Evolutionary conservation across 2,329 filamentous ascomycete genomes (phyloP), one percentile per base, ranked within the genome.

Genomic region (Trichothecium sympodiale): DNA sequence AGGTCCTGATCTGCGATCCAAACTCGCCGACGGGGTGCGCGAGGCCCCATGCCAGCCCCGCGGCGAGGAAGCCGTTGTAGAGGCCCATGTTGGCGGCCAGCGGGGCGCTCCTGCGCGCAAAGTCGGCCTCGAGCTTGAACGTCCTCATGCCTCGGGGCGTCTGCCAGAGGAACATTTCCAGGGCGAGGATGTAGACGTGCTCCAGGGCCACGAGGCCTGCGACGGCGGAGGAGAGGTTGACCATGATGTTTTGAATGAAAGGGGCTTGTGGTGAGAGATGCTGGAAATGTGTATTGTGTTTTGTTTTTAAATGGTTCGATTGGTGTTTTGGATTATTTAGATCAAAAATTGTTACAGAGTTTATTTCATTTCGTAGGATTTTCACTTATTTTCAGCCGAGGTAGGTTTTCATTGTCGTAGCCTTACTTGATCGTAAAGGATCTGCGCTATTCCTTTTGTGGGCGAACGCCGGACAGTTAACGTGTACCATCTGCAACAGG

Each of bases 31-130:
- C 54, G 1, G 66, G 64, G 44, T 71, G 65, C 4, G 52, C n/a
- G n/a, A 69, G 41, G 3, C 60, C 57, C 67, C 67, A 71, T 17
- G 52, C 39, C 2, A 71, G 48, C 0, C 67, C 67, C 2, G 65
- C 65, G 3, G 65, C 60, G n/a, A 71, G 53, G 37, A 71, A 68
- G 29, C 67, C 66, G 45, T 71, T 71, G 53, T 71, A 71, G 5
- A 71, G 54, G 15, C 67, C 67, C 46, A 70, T 66, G 48, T 70
- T 71, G 35, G 62, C 62, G 32, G 64, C 67, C 26, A 71, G 52
- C 4, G 52, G 44, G 41, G 57, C 59, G 4, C 63, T 67, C 48
- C 65, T 45, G 28, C 59, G 47, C 5, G 67, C 67, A 38, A 65
- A 67, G 5, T 66, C 60, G n/a, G 59, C 46, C 0, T 53, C 59